phyloP scores from a whole-genome alignment of 1,284 basidiomycete species.

The Erythrobasidium hasegawianum region DNA sequence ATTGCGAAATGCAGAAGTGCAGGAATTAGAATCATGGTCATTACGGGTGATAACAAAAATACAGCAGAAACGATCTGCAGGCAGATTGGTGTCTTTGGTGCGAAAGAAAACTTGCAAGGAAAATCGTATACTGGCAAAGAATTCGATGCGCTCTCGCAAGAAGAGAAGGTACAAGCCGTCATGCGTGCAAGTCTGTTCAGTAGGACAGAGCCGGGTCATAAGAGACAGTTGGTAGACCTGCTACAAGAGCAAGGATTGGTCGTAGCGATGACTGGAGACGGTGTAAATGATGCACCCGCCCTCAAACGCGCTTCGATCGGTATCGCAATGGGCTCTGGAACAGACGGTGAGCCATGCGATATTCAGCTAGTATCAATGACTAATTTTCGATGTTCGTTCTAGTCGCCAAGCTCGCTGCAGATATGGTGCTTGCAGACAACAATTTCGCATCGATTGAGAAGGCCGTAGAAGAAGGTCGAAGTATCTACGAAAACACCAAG shows the following conservation, averaged over 20 bases:
- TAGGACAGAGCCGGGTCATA: constrained; percentile 91
- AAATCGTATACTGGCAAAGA: constrained; percentile 94
- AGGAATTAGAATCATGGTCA: constrained; percentile 93
- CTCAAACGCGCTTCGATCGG: constrained; percentile 52
- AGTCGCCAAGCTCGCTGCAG: constrained; percentile 51
- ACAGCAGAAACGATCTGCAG: constrained; percentile 97
- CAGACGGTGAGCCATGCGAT: constrained; percentile 47
- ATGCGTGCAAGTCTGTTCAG: constrained; percentile 83
- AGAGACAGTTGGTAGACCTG: constrained; percentile 89
- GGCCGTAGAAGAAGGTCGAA: constrained; percentile 69
- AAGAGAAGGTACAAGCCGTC: constrained; percentile 79
- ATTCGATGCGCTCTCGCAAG: constrained; percentile 72
- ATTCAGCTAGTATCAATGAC: neutral
- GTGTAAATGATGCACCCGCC: constrained; percentile 56
- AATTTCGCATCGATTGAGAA: constrained; percentile 53
- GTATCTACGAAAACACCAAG: constrained; percentile 99
- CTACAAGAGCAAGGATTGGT: constrained; percentile 88
- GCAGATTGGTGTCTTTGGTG: constrained; percentile 87
- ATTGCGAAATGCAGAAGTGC: constrained; percentile 87
- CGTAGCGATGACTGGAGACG: constrained; percentile 97
- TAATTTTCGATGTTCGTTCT: neutral
- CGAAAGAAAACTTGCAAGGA: constrained; percentile 59
- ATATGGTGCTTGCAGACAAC: constrained; percentile 54
- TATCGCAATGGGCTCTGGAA: constrained; percentile 53
- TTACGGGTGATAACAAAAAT: constrained; percentile 97